These are phyloP conservation scores for Vanrija sp. DNA, from an alignment of 1,284 basidiomycete genomes.

Conservation along the genomic window DNA sequence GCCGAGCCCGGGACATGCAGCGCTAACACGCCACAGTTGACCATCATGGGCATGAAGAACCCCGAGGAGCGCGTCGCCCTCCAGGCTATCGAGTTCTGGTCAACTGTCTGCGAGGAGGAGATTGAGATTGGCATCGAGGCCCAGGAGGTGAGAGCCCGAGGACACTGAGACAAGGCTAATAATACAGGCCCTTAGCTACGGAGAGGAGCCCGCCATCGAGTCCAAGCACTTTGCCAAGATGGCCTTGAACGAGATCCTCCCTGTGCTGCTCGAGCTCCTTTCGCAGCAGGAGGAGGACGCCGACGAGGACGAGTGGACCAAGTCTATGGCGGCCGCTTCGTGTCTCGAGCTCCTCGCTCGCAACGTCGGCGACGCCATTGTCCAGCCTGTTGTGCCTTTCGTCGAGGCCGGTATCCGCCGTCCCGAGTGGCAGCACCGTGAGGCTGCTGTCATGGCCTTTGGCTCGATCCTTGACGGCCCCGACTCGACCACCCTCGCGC, in stretches of 20 bases:
- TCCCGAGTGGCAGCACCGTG: conserved; percentile 86
- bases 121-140: conserved; percentile 89
- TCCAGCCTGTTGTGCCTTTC: conserved; percentile 91
- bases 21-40: conserved; percentile 61
- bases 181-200: conserved; percentile 76
- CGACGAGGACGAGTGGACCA: conserved; percentile 98
- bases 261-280: conserved; percentile 82
- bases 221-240: conserved; percentile 91
- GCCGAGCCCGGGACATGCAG: neutral
- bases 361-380: conserved; percentile 86
- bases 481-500: conserved; percentile 69
- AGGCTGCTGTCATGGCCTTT: conserved; percentile 97
- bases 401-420: conserved; percentile 91
- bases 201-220: conserved; percentile 81
- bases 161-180: conserved; percentile 1
- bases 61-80: conserved; percentile 84
- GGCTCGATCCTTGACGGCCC: conserved; percentile 97
- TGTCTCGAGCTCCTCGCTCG: conserved; percentile 85
- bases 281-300: conserved; percentile 94
- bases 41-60: conserved; percentile 98
- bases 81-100: conserved; percentile 99
- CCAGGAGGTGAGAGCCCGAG: conserved; percentile 70
- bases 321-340: conserved; percentile 95
- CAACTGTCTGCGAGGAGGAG: conserved; percentile 97
- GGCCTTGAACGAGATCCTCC: conserved; percentile 89